These are phyloP conservation scores for Globisporangium ultimum DNA, from an alignment of 352 stramenopile genomes.

Conservation along the genomic window DNA sequence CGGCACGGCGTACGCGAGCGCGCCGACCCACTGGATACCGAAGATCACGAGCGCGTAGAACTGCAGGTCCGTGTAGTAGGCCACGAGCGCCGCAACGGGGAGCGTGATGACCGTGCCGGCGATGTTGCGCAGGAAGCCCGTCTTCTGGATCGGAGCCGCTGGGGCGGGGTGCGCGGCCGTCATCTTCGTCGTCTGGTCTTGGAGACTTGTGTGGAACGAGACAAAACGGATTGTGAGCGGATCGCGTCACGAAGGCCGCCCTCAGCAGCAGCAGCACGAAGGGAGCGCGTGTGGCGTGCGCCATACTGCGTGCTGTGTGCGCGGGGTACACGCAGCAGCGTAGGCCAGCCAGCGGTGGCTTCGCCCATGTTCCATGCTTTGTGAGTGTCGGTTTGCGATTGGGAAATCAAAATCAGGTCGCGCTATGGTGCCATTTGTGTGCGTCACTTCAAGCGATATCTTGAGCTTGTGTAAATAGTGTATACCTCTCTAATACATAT, in stretches of 20 bases:
- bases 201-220: background rate
- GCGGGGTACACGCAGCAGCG: background rate
- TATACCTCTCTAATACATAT: background rate
- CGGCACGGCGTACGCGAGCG: constrained; percentile 52
- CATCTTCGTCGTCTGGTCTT: constrained; percentile 1
- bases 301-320: no score
- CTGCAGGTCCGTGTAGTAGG: constrained; percentile 34
- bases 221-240: constrained; percentile 9
- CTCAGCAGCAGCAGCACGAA: background rate
- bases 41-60: constrained; percentile 47
- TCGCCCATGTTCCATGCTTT: constrained; percentile 8
- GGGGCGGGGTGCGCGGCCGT: background rate
- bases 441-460: constrained; percentile 1
- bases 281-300: background rate
- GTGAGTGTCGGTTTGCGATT: no score
- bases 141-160: constrained; percentile 11
- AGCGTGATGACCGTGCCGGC: constrained; percentile 34
- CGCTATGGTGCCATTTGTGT: background rate
- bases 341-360: background rate
- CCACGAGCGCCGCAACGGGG: constrained; percentile 32
- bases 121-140: constrained; percentile 41
- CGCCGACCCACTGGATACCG: constrained; percentile 56
- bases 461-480: background rate
- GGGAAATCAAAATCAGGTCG: no score
- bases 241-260: no score